These are phyloP conservation scores for Aurantiochytrium sp. DNA, from an alignment of 108 stramenopile species.

Conservation along the genomic window DNA sequence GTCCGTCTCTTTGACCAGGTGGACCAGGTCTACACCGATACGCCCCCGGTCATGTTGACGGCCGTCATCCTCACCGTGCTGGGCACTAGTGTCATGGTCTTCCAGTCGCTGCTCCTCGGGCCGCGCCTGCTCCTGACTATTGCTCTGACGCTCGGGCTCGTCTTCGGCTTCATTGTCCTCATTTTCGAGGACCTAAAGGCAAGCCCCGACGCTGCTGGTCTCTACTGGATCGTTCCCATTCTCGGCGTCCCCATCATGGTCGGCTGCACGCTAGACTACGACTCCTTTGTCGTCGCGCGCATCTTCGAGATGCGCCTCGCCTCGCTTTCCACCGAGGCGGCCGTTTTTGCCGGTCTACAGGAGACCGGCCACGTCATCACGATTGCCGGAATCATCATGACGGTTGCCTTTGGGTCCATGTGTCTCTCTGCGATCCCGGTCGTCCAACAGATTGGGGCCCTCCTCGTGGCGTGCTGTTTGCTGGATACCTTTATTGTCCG, in stretches of 20 bases:
- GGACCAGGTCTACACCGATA: constrained; percentile 2
- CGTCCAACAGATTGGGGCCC: not conserved
- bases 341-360: constrained; percentile 16
- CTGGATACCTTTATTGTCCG: constrained; percentile 22
- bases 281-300: constrained; percentile 17
- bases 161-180: constrained; percentile 1
- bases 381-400: constrained; percentile 30
- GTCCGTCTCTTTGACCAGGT: constrained; percentile 5
- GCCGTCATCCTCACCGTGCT: constrained; percentile 24
- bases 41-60: constrained; percentile 23
- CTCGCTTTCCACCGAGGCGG: constrained; percentile 8
- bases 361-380: constrained; percentile 24
- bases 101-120: not conserved
- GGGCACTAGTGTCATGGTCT: not conserved
- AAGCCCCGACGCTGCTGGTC: not conserved
- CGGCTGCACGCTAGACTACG: constrained; percentile 3
- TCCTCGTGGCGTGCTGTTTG: constrained; percentile 21
- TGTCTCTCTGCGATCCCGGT: constrained; percentile 7
- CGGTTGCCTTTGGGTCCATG: constrained; percentile 5
- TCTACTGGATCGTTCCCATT: constrained; percentile 23
- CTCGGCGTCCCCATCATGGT: constrained; percentile 27
- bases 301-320: constrained; percentile 9
- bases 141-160: constrained; percentile 10
- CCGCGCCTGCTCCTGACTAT: not conserved
- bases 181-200: not conserved